These are phyloP conservation scores for Coemansia sp. DNA, from an alignment of 192 early-diverging fungal species.

Conservation along the genomic window DNA sequence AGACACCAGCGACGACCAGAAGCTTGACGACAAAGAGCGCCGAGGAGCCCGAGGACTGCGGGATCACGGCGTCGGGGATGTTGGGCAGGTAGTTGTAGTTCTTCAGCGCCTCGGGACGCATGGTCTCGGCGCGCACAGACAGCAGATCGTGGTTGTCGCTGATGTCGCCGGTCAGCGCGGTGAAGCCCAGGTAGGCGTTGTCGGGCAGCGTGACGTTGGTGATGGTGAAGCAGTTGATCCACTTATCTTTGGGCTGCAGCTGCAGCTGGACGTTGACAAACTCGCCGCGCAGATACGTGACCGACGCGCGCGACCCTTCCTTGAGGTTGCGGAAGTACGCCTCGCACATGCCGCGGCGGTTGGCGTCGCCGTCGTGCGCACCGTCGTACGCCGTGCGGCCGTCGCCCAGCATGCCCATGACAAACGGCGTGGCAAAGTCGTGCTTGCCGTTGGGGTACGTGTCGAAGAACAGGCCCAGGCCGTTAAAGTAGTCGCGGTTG, in stretches of 20 bases:
- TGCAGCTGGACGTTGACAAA: constrained; percentile 53
- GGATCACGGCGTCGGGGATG: neutral
- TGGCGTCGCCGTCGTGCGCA: constrained; percentile 73
- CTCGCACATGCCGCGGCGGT: constrained; percentile 63
- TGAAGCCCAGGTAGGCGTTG: constrained; percentile 84
- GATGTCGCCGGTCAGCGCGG: constrained; percentile 88
- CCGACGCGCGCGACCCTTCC: constrained; percentile 57
- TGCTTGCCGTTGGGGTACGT: constrained; percentile 84
- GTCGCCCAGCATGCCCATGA: constrained; percentile 93
- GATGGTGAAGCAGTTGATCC: constrained; percentile 80
- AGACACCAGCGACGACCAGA: constrained; percentile 32
- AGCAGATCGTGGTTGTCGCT: constrained; percentile 60
- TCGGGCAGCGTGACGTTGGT: constrained; percentile 72
- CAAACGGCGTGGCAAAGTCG: constrained; percentile 71
- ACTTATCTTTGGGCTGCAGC: constrained; percentile 60
- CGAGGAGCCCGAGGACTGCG: constrained; percentile 7
- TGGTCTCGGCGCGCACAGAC: constrained; percentile 36
- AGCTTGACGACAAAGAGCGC: constrained; percentile 35
- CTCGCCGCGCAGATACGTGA: constrained; percentile 70
- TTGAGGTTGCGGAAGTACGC: constrained; percentile 73
- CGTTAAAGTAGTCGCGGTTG: constrained; percentile 77
- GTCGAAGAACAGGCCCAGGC: constrained; percentile 95
- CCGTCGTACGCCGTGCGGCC: constrained; percentile 83
- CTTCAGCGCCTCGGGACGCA: constrained; percentile 44
- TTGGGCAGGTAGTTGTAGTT: constrained; percentile 27